Base-by-base conservation (phyloP, 1,284 basidiomycete genomes). In the Singerocomus inundabilis region DNA sequence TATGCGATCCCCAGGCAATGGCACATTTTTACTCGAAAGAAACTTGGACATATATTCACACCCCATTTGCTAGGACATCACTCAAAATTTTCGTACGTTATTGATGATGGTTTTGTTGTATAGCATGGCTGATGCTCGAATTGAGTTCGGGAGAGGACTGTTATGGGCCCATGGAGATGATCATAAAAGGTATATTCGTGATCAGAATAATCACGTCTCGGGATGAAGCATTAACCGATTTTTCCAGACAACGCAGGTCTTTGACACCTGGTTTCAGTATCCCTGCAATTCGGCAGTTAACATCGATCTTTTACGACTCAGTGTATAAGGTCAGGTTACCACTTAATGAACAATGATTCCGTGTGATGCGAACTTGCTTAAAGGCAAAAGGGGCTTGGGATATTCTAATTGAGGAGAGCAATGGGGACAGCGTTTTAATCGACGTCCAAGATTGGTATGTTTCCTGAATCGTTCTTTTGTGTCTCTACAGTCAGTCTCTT, bases 1-100 rank as follows among this genome's bases (percentile, higher is more conserved):
- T 84, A n/a, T 70, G 67, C 31, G 81, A 84, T 57, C 74, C 79
- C 1, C 80, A 75, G 58, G 81, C 81, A 0, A 68, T 78, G 29
- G 64, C 72, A 0, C 77, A 83, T 53, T 79, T 81, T 46, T 77
- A 79, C 52, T 62, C 74, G 0, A 74, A 70, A 48, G 80, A 82
- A 45, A 76, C 75, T 0, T 73, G 69, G 49, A 72, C 53, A 0
- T 84, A 82, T 52, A 66, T 74, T 6, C 71, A 72, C 42, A 71
- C 70, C 0, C 61, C 66, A 6, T 39, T 72, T 38, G 50, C 64
- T 1, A 74, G 71, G 46, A 51, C 63, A 3, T 21, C 21, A 21
- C 21, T 21, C 82, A 67, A 75, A 21, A 67, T 80, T n/a, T 29
- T 29, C 11, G 28, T 29, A 54, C 35, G 42, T 34, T 7, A 1